Percentiles rank a stretch among this genome's conserved stretches.
phyloP scores from a whole-genome alignment of 139 green algal species.

The Yamagishiella unicocca region DNA sequence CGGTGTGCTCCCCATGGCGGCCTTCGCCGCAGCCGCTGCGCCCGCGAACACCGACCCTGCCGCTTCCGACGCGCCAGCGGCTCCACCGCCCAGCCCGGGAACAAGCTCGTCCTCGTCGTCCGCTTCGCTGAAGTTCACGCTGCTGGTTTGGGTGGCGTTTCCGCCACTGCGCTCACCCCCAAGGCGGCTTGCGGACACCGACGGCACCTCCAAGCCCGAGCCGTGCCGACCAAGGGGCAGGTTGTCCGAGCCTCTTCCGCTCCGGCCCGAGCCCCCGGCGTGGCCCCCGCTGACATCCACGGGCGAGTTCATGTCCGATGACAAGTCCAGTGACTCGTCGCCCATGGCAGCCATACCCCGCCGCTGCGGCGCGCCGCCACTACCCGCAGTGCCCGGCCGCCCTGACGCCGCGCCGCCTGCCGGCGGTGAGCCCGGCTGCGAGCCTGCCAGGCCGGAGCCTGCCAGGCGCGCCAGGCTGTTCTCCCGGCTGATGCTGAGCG shows the following conservation, averaged over 20 bases:
- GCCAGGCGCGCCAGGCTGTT: conserved; percentile 27
- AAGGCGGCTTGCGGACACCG: neutral
- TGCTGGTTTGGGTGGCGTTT: neutral
- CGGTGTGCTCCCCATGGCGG: neutral
- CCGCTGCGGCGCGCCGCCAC: neutral
- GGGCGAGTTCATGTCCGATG: conserved; percentile 14
- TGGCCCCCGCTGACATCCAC: neutral
- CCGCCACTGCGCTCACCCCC: neutral
- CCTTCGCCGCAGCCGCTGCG: neutral
- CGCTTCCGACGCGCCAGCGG: neutral
- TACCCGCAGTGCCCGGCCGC: neutral
- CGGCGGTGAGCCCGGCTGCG: conserved; percentile 5
- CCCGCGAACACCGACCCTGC: conserved; percentile 15
- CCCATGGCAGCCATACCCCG: conserved; percentile 13
- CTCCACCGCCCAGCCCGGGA: neutral
- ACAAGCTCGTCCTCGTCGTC: conserved; percentile 23
- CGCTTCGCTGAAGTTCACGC: conserved; percentile 25
- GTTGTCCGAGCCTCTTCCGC: neutral
- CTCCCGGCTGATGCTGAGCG: conserved; percentile 45
- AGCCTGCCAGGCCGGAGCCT: neutral
- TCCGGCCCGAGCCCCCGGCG: neutral
- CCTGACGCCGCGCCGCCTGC: neutral
- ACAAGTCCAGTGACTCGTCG: conserved; percentile 44
- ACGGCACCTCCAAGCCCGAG: neutral
- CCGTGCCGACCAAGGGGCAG: neutral